phyloP scores from a whole-genome alignment of 306 rosid species.

The Senna siamea region DNA sequence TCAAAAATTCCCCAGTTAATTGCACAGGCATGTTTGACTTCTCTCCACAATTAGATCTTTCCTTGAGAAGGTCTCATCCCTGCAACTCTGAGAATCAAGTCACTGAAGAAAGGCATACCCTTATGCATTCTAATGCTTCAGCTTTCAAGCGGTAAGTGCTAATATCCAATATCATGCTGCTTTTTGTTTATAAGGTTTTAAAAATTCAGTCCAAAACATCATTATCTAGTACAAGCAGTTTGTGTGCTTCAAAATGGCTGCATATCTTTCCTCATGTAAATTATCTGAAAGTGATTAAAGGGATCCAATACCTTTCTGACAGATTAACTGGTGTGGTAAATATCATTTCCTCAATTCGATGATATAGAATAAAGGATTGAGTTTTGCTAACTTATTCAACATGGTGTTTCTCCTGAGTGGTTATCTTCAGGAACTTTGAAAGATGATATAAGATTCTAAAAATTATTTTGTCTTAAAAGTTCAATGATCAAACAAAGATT shows the following conservation, averaged over 20 bases:
- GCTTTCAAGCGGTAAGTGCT: conserved; percentile 80
- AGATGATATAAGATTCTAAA: conserved; percentile 4
- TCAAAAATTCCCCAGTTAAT: conserved; percentile 53
- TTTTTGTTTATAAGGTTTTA: not conserved
- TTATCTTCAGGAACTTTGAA: conserved; percentile 13
- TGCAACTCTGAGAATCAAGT: conserved; percentile 56
- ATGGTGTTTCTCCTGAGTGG: not conserved
- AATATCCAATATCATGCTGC: conserved; percentile 17
- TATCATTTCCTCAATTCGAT: not conserved
- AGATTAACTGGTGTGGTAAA: not conserved
- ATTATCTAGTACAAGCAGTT: conserved; percentile 12
- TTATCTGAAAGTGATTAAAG: conserved; percentile 1
- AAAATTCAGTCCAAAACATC: conserved; percentile 3
- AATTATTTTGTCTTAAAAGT: not conserved
- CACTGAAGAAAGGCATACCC: conserved; percentile 64
- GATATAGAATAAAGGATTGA: not conserved
- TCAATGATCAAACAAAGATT: not conserved
- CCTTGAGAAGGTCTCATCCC: conserved; percentile 73
- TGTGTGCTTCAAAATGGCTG: conserved; percentile 21
- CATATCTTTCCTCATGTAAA: conserved; percentile 17
- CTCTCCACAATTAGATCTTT: conserved; percentile 79
- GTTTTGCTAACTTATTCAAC: not conserved
- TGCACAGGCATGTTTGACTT: conserved; percentile 53
- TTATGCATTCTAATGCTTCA: conserved; percentile 77
- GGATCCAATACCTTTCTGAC: not conserved